Evolutionary conservation across 306 rosid genomes (phyloP).

Genomic region (Prunus campanulata): DNA sequence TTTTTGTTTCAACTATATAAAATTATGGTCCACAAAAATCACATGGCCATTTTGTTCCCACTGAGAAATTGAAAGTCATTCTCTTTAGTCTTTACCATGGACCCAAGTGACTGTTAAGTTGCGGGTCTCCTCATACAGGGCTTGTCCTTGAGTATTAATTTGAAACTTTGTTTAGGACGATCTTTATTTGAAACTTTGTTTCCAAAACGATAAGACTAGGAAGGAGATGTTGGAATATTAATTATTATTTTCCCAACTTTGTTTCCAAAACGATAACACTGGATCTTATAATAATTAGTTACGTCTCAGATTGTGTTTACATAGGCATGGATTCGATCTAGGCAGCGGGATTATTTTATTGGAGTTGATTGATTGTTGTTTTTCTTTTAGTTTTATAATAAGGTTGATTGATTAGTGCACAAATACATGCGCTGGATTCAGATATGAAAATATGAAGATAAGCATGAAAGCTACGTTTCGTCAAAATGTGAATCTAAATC

Average conservation of each 20-base stretch:
- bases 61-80: background rate
- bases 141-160: background rate
- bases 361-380: background rate
- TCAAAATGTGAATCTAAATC: no score
- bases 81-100: no score
- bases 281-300: background rate
- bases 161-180: background rate
- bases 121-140: background rate
- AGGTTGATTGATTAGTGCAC: background rate
- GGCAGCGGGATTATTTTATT: background rate
- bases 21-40: background rate
- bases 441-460: background rate
- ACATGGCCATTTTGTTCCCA: constrained; percentile 9
- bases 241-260: background rate
- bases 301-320: constrained; percentile 29
- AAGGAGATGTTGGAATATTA: no score
- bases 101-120: background rate
- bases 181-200: background rate
- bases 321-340: constrained; percentile 18
- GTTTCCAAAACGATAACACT: background rate
- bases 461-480: accelerated
- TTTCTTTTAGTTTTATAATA: no score
- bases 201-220: background rate
- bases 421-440: background rate
- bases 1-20: background rate